Evolutionary conservation across 169 alveolate species (phyloP), one percentile per base, ranked within the genome.

Genomic region (Plasmodium cynomolgi): DNA sequence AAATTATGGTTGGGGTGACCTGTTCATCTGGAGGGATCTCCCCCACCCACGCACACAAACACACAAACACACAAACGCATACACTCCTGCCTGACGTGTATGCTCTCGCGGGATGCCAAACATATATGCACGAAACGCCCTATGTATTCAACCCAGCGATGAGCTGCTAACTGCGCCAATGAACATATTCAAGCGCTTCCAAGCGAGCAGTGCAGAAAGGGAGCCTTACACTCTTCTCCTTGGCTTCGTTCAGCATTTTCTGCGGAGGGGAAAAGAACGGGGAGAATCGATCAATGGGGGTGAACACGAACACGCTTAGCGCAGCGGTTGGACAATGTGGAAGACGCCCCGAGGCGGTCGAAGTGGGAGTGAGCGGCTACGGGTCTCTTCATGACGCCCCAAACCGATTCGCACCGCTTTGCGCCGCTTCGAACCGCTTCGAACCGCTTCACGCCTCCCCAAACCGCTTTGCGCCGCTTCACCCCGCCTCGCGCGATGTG

Each of bases 211-310:
- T 41, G 82, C 44, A 26, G 39, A 80, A 23, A n/a, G 13, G 23
- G 20, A 1, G 3, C 1, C 84, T 84, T 84, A 84, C 92, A 39
- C 34, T 71, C 54, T 84, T 84, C 77, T 72, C 83, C 83, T 84
- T 73, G 33, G 92, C 92, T 44, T 84, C 92, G 47, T 37, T 74
- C 62, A 84, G 54, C 83, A 84, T 84, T 84, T 84, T 84, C 92
- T 84, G 44, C 72, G 31, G 47, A 47, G 33, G 79, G 31, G 47
- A 72, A 41, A 84, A 72, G 6, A 75, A 34, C 26, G 23, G 47
- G 44, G 58, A 26, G 34, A 29, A 17, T n/a, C 58, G 26, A 81
- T 47, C 17, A 81, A 81, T 47, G 6, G 56, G 77, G 58, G 11
- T 75, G 7, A 20, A 58, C 26, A 81, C 68, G 15, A 26, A 81